phyloP scores from a whole-genome alignment of 768 basidiomycete species.

The Mycena polygramma region DNA sequence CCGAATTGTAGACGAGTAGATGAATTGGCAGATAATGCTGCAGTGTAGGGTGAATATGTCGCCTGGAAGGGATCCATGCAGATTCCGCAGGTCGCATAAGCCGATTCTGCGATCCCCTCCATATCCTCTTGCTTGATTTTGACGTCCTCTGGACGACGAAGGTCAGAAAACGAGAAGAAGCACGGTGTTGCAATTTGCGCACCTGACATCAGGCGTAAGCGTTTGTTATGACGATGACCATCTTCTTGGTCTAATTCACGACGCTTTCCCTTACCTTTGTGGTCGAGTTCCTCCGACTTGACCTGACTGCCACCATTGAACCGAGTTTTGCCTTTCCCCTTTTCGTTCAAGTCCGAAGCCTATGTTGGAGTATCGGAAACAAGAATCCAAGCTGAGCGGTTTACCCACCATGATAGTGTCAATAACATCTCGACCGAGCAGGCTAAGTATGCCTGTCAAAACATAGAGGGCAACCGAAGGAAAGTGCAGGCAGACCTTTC shows the following conservation, averaged over 20 bases:
- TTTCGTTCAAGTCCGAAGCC: slow-evolving; percentile 46
- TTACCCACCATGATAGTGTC: slow-evolving; percentile 43
- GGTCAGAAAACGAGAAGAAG: neutral
- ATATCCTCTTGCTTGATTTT: slow-evolving; percentile 31
- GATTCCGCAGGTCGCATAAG: slow-evolving; percentile 50
- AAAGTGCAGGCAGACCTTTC: slow-evolving; percentile 42
- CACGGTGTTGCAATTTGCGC: neutral
- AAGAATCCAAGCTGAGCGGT: neutral
- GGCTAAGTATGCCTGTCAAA: slow-evolving; percentile 30
- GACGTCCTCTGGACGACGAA: slow-evolving; percentile 28
- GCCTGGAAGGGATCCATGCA: slow-evolving; percentile 54
- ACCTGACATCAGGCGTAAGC: slow-evolving; percentile 22
- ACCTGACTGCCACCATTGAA: slow-evolving; percentile 8
- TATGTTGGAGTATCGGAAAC: slow-evolving; percentile 19
- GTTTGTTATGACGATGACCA: slow-evolving; percentile 16
- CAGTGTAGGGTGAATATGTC: slow-evolving; percentile 49
- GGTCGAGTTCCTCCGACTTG: slow-evolving; percentile 16
- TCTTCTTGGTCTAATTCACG: neutral
- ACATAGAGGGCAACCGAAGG: neutral
- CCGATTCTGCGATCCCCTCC: slow-evolving; percentile 13
- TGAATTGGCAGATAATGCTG: slow-evolving; percentile 50
- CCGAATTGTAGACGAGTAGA: slow-evolving; percentile 52
- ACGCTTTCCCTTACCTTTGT: slow-evolving; percentile 17
- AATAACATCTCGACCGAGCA: slow-evolving; percentile 45
- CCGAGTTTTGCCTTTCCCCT: slow-evolving; percentile 46